Conservation (phyloP, 352 stramenopile genomes). For the Phytophthora colocasiae region DNA sequence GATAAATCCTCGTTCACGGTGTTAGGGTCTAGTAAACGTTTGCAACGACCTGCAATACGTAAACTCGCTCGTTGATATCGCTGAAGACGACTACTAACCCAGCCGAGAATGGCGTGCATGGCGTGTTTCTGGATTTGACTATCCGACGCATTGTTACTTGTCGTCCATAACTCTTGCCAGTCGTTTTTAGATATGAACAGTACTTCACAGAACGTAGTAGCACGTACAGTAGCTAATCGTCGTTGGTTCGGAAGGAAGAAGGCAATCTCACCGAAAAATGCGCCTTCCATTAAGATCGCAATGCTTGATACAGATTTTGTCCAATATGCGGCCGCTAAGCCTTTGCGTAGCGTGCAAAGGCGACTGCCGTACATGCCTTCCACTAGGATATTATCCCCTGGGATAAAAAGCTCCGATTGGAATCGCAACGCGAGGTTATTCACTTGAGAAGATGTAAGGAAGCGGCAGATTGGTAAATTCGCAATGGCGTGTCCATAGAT, state of each 20-base stretch:
- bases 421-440: constrained; percentile 61
- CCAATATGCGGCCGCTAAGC: constrained; percentile 54
- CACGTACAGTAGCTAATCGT: constrained; percentile 66
- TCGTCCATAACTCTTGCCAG: constrained; percentile 67
- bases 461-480: constrained; percentile 55
- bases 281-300: constrained; percentile 29
- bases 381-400: constrained; percentile 30
- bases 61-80: constrained; percentile 53
- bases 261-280: constrained; percentile 66
- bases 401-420: constrained; percentile 60
- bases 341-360: constrained; percentile 69
- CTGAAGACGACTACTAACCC: constrained; percentile 52
- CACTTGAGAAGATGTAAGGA: constrained; percentile 53
- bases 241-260: constrained; percentile 73
- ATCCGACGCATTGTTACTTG: constrained; percentile 39
- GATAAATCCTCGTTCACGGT: no score
- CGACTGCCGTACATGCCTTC: constrained; percentile 52
- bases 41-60: constrained; percentile 45
- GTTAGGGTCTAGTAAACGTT: constrained; percentile 15
- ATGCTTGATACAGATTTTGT: constrained; percentile 16
- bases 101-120: constrained; percentile 65
- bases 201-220: constrained; percentile 65
- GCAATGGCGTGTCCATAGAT: constrained; percentile 60
- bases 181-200: constrained; percentile 63
- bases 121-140: constrained; percentile 63